Conservation (phyloP, 345 rosid species). For the Lumnitzera racemosa region DNA sequence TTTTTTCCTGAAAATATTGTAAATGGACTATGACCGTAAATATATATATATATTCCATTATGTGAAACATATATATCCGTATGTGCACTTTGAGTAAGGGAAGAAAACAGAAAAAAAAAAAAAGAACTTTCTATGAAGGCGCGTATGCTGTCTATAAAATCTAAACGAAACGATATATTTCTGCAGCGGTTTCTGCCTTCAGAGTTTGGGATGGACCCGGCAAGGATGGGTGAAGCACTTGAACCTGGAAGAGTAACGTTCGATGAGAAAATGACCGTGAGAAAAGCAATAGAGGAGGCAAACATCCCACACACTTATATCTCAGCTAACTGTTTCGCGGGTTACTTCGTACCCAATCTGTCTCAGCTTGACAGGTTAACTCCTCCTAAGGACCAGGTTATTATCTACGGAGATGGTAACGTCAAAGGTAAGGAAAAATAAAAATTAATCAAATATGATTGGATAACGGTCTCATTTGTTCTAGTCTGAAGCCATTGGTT, state of each 20-base stretch:
- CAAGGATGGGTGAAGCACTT: constrained; percentile 61
- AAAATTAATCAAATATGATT: no score
- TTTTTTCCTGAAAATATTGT: no score
- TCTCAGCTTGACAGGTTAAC: constrained; percentile 48
- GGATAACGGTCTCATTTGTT: no score
- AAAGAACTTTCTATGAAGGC: no score
- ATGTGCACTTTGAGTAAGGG: no score
- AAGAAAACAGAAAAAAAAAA: no score
- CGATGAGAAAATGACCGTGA: constrained; percentile 72
- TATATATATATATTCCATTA: no score
- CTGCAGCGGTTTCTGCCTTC: constrained; percentile 74
- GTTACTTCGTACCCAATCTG: constrained; percentile 65
- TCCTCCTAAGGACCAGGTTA: constrained; percentile 53
- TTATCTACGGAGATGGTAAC: constrained; percentile 66
- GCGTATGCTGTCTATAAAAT: no score
- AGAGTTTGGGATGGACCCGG: constrained; percentile 86
- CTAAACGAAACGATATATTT: neutral
- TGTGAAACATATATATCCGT: no score
- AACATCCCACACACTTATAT: constrained; percentile 70
- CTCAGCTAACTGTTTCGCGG: constrained; percentile 69
- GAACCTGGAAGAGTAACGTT: constrained; percentile 76
- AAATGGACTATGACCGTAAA: no score
- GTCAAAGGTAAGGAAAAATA: constrained; percentile 42
- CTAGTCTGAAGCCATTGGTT: no score
- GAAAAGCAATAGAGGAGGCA: constrained; percentile 70